These are phyloP conservation scores for Acidiella bohemica DNA, from an alignment of 495 filamentous ascomycete species.

Conservation along the genomic window DNA sequence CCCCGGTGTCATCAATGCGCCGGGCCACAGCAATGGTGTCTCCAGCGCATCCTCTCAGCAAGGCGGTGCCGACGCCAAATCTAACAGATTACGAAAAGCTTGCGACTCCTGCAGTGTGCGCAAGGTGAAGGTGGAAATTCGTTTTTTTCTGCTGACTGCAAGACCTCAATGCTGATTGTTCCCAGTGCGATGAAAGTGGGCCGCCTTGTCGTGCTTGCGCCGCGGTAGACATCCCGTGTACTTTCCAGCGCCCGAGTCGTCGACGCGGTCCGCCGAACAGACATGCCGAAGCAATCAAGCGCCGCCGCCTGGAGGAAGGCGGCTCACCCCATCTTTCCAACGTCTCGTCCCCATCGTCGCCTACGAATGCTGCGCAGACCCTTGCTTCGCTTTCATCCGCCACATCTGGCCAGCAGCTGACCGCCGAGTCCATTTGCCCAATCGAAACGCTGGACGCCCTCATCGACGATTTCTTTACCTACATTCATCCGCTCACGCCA, in stretches of 20 bases:
- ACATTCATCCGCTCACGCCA: constrained; percentile 75
- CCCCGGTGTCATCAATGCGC: neutral
- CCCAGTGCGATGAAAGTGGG: constrained; percentile 65
- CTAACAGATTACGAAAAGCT: constrained; percentile 55
- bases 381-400: constrained; percentile 32
- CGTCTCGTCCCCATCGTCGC: constrained; percentile 32
- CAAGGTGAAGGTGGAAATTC: constrained; percentile 61
- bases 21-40: neutral
- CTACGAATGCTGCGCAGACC: constrained; percentile 36
- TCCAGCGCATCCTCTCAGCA: neutral
- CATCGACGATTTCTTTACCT: constrained; percentile 80
- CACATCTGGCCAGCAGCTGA: constrained; percentile 27
- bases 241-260: constrained; percentile 62
- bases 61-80: constrained; percentile 18
- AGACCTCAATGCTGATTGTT: neutral
- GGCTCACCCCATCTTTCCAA: constrained; percentile 22
- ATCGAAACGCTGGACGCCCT: constrained; percentile 50
- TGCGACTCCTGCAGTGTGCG: constrained; percentile 76
- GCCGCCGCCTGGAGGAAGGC: constrained; percentile 38
- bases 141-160: neutral
- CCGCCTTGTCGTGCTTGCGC: constrained; percentile 71
- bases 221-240: constrained; percentile 70
- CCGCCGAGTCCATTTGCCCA: constrained; percentile 65
- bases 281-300: constrained; percentile 71
- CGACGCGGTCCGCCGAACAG: constrained; percentile 75